Evolutionary conservation across 306 rosid genomes (phyloP).

Genomic region (Vigna hirtella): DNA sequence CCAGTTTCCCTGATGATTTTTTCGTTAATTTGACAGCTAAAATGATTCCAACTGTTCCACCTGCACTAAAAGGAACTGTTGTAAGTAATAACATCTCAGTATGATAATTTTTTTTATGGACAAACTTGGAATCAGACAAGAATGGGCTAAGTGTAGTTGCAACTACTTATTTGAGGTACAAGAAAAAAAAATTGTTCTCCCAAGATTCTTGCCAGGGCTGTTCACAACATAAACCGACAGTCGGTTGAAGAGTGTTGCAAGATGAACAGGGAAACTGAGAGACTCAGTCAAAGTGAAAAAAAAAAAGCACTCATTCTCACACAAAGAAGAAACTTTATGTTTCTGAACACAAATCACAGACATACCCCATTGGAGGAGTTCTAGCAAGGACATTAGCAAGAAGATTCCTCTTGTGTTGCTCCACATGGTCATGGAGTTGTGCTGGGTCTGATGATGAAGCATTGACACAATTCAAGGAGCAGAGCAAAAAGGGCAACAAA

Average conservation of each 20-base stretch:
- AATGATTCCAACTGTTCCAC: constrained; percentile 99
- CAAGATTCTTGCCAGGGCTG: constrained; percentile 7
- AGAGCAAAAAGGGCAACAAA: constrained; percentile 43
- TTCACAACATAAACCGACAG: background rate
- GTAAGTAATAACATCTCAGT: constrained; percentile 26
- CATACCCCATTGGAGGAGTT: constrained; percentile 98
- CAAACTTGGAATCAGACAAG: background rate
- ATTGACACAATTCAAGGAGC: constrained; percentile 36
- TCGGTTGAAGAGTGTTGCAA: background rate
- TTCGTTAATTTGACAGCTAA: constrained; percentile 74
- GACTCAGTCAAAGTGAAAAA: background rate
- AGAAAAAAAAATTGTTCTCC: background rate
- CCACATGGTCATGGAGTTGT: constrained; percentile 1
- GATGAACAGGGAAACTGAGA: background rate
- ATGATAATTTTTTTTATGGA: constrained; percentile 6
- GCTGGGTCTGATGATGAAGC: constrained; percentile 41
- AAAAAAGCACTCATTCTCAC: background rate
- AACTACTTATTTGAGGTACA: background rate
- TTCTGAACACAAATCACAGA: background rate
- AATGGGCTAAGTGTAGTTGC: background rate
- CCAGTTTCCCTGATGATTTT: constrained; percentile 79
- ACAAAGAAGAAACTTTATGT: background rate
- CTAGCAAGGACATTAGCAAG: constrained; percentile 80
- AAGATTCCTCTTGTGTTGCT: constrained; percentile 61
- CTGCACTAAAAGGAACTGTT: constrained; percentile 46